Base-by-base conservation (phyloP, 2,329 filamentous ascomycete genomes). In the Calonectria honghensis region DNA sequence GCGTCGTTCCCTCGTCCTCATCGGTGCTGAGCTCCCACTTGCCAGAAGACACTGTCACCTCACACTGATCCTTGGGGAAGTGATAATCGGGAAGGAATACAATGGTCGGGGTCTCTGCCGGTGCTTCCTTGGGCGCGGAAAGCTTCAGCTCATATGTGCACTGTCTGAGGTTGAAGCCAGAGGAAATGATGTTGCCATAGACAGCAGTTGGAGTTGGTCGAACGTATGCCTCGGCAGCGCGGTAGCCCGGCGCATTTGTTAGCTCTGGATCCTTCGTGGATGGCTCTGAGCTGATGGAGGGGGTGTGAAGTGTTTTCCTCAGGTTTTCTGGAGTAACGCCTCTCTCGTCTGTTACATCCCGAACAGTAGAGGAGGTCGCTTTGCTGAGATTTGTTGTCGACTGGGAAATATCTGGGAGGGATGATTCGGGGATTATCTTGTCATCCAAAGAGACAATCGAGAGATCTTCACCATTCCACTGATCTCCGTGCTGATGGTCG, bases 401-500 rank as follows among this genome's bases (percentile, higher is more conserved):
- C 61, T 85, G 87, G 68, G 85, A 81, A 5, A 81, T 85, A 73
- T 82, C 87, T 0, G 89, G 90, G 4, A 91, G 75, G 7, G 89
- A 83, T 3, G 90, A 91, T 50, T 88, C 81, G 2, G 90, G 89
- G 50, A 93, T 83, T 20, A 88, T 85, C 70, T 92, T 93, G 84
- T 99, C 97, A 82, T 99, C 96, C 6, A 91, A 80, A 0, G 95
- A 98, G 82, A 93, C 94, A 70, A 99, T 97, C 6, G 96, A 98
- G 41, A 99, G 86, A 83, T 99, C 97, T 84, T 99, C 97, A 61
- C 97, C 97, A 79, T 99, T 99, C 97, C 97, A 99, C 78, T 95
- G 92, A 81, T 99, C 97, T 70, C 97, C 97, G 86, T 95, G 93
- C 81, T 93, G 89, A 82, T 99, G 97, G 75, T 94, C 93, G 83